These are phyloP conservation scores for Moniliophthora roreri DNA, from an alignment of 1,284 basidiomycete genomes.

Conservation along the genomic window DNA sequence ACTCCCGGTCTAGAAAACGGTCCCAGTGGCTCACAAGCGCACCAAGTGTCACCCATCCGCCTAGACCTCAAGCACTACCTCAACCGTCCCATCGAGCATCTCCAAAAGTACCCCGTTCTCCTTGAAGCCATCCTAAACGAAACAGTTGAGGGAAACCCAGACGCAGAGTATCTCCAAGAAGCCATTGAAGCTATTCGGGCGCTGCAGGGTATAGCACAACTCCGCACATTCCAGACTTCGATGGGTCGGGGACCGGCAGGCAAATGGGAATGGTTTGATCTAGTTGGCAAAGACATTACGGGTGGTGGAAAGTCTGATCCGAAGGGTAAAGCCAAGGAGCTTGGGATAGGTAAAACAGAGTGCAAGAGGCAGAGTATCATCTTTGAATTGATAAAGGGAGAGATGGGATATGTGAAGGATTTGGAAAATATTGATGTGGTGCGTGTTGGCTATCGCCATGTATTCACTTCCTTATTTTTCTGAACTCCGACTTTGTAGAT, in stretches of 20 bases:
- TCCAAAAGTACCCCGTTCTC: slow-evolving; percentile 88
- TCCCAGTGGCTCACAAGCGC: neutral
- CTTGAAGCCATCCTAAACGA: slow-evolving; percentile 85
- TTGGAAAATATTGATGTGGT: slow-evolving; percentile 86
- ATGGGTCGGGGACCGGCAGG: slow-evolving; percentile 76
- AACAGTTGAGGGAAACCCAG: slow-evolving; percentile 77
- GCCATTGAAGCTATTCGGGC: slow-evolving; percentile 78
- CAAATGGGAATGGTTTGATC: slow-evolving; percentile 86
- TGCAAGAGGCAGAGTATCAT: slow-evolving; percentile 88
- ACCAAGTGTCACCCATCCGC: slow-evolving; percentile 49
- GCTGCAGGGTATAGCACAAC: slow-evolving; percentile 73
- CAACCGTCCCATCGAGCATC: slow-evolving; percentile 82
- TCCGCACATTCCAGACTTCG: slow-evolving; percentile 84
- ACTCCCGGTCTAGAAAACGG: neutral
- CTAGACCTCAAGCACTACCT: slow-evolving; percentile 88
- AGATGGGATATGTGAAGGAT: slow-evolving; percentile 95
- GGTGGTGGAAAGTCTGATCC: slow-evolving; percentile 50
- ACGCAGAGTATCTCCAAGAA: slow-evolving; percentile 75
- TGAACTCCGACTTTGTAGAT: slow-evolving; percentile 47
- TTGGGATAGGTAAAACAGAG: slow-evolving; percentile 60
- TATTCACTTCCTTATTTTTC: slow-evolving; percentile 3
- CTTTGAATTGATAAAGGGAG: slow-evolving; percentile 93
- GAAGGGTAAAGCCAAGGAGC: neutral
- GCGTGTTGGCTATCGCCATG: slow-evolving; percentile 24
- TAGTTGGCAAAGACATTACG: slow-evolving; percentile 64